Evolutionary conservation across 176 grass and related monocot species (phyloP).

Genomic region (Phoenix roebelenii): DNA sequence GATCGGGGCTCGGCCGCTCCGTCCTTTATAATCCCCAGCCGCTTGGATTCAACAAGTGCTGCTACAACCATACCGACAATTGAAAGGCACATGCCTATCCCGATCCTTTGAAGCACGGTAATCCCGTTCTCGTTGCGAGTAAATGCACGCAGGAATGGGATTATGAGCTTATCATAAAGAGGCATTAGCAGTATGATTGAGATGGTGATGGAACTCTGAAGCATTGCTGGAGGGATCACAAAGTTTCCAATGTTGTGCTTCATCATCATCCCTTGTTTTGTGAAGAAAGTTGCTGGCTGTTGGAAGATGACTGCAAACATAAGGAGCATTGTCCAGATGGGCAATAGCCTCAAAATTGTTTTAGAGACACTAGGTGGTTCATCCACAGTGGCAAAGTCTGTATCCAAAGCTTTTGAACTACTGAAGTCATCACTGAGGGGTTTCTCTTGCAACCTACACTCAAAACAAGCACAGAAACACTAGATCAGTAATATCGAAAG

Average conservation of each 20-base stretch:
- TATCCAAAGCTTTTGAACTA: neutral
- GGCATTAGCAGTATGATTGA: slow-evolving; percentile 93
- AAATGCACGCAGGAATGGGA: slow-evolving; percentile 30
- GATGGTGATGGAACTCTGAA: slow-evolving; percentile 77
- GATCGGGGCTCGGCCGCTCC: neutral
- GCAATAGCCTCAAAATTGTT: slow-evolving; percentile 48
- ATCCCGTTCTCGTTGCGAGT: slow-evolving; percentile 42
- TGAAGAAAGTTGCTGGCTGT: slow-evolving; percentile 88
- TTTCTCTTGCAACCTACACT: slow-evolving; percentile 50
- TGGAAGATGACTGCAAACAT: slow-evolving; percentile 93
- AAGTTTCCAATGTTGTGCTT: slow-evolving; percentile 43
- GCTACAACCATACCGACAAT: slow-evolving; percentile 55
- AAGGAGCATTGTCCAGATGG: slow-evolving; percentile 70
- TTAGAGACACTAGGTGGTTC: slow-evolving; percentile 37
- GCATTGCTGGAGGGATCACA: slow-evolving; percentile 72
- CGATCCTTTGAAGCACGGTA: slow-evolving; percentile 77
- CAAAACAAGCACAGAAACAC: too few relatives aligned
- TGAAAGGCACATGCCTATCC: slow-evolving; percentile 71
- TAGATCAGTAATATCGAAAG: too few relatives aligned
- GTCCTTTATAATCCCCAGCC: slow-evolving; percentile 10
- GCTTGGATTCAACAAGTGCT: slow-evolving; percentile 43
- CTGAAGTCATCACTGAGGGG: slow-evolving; percentile 28
- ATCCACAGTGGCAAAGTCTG: slow-evolving; percentile 1
- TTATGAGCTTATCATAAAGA: slow-evolving; percentile 54
- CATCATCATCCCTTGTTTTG: slow-evolving; percentile 86